A percentile compares a stretch with the other conserved stretches of the same genome.
Evolutionary conservation across 306 rosid genomes (phyloP).

Genomic region (Prunus mira): DNA sequence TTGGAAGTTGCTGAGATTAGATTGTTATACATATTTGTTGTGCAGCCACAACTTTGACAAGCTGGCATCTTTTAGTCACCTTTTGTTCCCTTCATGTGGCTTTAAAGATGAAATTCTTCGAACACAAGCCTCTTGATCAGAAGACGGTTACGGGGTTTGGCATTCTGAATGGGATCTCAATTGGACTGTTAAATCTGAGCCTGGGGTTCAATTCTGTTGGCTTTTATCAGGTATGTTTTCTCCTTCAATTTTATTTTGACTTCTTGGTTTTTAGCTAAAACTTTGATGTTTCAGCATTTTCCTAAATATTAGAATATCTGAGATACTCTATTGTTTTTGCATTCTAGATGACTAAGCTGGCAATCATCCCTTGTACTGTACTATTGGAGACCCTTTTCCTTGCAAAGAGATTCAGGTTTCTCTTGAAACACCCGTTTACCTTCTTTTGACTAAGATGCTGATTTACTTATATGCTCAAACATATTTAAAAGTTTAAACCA

Average conservation of each 20-base stretch:
- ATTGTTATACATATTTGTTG: slow-evolving; percentile 1
- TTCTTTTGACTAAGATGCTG: slow-evolving; percentile 20
- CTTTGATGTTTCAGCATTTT: slow-evolving; percentile 13
- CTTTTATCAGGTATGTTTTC: slow-evolving; percentile 75
- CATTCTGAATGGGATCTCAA: slow-evolving; percentile 92
- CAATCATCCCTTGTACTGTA: slow-evolving; percentile 97
- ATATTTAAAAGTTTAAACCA: neutral
- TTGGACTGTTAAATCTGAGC: slow-evolving; percentile 95
- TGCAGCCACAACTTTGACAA: slow-evolving; percentile 98
- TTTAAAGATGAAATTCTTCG: slow-evolving; percentile 75
- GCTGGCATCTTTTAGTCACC: slow-evolving; percentile 99
- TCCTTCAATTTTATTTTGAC: slow-evolving; percentile 15
- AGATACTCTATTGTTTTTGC: slow-evolving; percentile 26
- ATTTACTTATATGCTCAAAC: neutral
- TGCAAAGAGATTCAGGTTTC: slow-evolving; percentile 85
- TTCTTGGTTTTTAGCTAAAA: slow-evolving; percentile 3
- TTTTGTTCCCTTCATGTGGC: slow-evolving; percentile 96
- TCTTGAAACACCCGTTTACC: slow-evolving; percentile 7
- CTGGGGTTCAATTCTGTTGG: slow-evolving; percentile 98
- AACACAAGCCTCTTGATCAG: slow-evolving; percentile 85
- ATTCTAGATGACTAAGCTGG: slow-evolving; percentile 94
- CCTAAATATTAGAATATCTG: slow-evolving; percentile 11
- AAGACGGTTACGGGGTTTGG: slow-evolving; percentile 89
- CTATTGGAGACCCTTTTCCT: slow-evolving; percentile 92
- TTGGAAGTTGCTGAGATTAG: neutral